Conservation (phyloP, 2,329 filamentous ascomycete species). For the Alternaria consortialis region DNA sequence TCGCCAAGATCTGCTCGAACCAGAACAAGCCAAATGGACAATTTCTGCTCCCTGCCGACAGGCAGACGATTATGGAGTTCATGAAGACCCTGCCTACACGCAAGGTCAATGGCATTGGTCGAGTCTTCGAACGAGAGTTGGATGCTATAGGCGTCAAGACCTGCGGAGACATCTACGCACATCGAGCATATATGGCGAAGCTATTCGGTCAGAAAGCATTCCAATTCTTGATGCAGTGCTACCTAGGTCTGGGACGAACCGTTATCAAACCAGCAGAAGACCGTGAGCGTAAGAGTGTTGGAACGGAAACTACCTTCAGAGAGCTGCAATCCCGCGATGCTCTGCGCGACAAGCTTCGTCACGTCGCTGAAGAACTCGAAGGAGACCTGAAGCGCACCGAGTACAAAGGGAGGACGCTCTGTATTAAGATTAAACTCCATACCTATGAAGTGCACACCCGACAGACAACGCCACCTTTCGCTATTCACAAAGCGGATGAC, state of each 20-base stretch:
- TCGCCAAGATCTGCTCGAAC: slow-evolving; percentile 96
- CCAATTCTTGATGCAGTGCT: slow-evolving; percentile 82
- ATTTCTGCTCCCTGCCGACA: slow-evolving; percentile 76
- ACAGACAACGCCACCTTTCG: slow-evolving; percentile 77
- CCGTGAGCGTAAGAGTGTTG: slow-evolving; percentile 90
- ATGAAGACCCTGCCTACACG: slow-evolving; percentile 84
- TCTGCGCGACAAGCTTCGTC: slow-evolving; percentile 79
- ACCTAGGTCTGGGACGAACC: slow-evolving; percentile 87
- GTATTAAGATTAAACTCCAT: slow-evolving; percentile 91
- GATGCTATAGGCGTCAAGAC: slow-evolving; percentile 86
- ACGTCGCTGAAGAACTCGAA: slow-evolving; percentile 84
- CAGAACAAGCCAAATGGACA: slow-evolving; percentile 97
- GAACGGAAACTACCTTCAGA: slow-evolving; percentile 89
- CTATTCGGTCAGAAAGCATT: slow-evolving; percentile 94
- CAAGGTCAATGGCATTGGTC: slow-evolving; percentile 94
- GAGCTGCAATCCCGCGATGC: slow-evolving; percentile 76
- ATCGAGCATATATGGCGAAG: slow-evolving; percentile 75
- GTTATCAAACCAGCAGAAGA: slow-evolving; percentile 86
- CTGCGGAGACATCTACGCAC: slow-evolving; percentile 84
- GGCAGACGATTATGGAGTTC: slow-evolving; percentile 80
- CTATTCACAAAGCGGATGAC: slow-evolving; percentile 78
- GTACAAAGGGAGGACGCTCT: slow-evolving; percentile 89
- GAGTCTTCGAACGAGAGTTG: slow-evolving; percentile 91
- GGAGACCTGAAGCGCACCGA: slow-evolving; percentile 81
- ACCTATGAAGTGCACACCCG: slow-evolving; percentile 91